Evolutionary conservation across 495 filamentous ascomycete genomes (phyloP).

Genomic region (Annulohypoxylon maeteangense): DNA sequence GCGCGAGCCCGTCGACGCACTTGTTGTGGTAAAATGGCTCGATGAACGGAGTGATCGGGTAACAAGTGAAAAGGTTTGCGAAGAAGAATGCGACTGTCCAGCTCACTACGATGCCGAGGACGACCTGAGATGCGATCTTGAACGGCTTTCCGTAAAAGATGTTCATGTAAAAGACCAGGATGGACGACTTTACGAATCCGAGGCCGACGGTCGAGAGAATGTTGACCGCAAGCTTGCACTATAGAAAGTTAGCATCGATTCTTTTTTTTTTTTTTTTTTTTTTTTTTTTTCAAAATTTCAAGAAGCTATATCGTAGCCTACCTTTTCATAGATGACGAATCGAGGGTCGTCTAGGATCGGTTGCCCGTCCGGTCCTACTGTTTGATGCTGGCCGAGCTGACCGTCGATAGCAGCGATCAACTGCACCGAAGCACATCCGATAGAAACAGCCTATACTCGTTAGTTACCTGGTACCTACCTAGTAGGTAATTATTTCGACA

Average conservation of each 20-base stretch:
- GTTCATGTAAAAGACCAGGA: conserved; percentile 63
- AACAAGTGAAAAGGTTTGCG: conserved; percentile 62
- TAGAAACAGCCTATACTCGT: conserved; percentile 5
- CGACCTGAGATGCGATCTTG: conserved; percentile 16
- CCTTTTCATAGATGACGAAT: conserved; percentile 45
- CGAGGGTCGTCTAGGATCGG: conserved; percentile 44
- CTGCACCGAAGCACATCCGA: conserved; percentile 12
- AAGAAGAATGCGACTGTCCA: conserved; percentile 59
- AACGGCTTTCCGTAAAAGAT: conserved; percentile 29
- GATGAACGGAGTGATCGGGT: conserved; percentile 50
- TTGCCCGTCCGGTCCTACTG: conserved; percentile 25
- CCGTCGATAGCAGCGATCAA: conserved; percentile 35
- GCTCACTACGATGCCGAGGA: conserved; percentile 51
- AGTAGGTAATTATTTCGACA: no score
- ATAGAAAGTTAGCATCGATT: neutral
- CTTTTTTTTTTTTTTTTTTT: neutral
- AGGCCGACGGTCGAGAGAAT: conserved; percentile 63
- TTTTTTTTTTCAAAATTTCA: neutral
- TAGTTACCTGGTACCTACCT: no score
- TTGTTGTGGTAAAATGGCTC: conserved; percentile 37
- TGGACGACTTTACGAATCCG: conserved; percentile 58
- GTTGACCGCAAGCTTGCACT: conserved; percentile 49
- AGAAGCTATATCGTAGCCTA: conserved; percentile 14
- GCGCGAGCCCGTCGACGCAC: conserved; percentile 35
- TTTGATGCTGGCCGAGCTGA: conserved; percentile 46